phyloP scores from a whole-genome alignment of 805 yeast species.

The Priceomyces castillae region DNA sequence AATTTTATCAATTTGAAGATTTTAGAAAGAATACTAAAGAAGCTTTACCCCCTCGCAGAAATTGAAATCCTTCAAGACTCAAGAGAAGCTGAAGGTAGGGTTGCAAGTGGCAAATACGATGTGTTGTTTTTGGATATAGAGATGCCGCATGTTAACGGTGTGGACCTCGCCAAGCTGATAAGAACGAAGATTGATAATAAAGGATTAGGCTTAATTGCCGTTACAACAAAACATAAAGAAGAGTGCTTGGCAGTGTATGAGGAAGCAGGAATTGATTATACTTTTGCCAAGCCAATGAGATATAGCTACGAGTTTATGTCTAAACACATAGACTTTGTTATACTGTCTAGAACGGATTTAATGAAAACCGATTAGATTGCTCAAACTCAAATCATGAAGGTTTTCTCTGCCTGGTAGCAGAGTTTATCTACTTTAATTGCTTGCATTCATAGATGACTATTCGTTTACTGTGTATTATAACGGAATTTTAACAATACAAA shows the following conservation, averaged over 20 bases:
- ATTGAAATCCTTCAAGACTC: conserved; percentile 30
- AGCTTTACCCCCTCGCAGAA: conserved; percentile 32
- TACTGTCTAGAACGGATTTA: conserved; percentile 1
- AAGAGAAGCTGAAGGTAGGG: conserved; percentile 21
- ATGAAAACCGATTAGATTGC: not conserved
- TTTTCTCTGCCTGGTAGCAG: not conserved
- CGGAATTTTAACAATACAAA: not conserved
- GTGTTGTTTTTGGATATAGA: conserved; percentile 43
- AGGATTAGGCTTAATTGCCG: conserved; percentile 36
- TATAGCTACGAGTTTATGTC: conserved; percentile 9
- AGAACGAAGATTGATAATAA: conserved; percentile 14
- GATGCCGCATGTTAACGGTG: conserved; percentile 43
- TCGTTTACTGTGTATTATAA: not conserved
- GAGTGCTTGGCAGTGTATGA: conserved; percentile 30
- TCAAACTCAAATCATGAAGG: not conserved
- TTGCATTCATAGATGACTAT: not conserved
- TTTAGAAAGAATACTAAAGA: conserved; percentile 27
- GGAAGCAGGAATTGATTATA: conserved; percentile 37
- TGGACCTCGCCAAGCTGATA: conserved; percentile 30
- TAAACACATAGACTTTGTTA: conserved; percentile 3
- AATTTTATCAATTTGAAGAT: conserved; percentile 40
- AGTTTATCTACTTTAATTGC: not conserved
- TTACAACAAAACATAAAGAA: conserved; percentile 32
- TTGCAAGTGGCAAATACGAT: conserved; percentile 21
- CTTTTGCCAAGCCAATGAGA: conserved; percentile 41